Base-by-base conservation (phyloP, 148 eudicot species). In the Amaranthus cruentus region DNA sequence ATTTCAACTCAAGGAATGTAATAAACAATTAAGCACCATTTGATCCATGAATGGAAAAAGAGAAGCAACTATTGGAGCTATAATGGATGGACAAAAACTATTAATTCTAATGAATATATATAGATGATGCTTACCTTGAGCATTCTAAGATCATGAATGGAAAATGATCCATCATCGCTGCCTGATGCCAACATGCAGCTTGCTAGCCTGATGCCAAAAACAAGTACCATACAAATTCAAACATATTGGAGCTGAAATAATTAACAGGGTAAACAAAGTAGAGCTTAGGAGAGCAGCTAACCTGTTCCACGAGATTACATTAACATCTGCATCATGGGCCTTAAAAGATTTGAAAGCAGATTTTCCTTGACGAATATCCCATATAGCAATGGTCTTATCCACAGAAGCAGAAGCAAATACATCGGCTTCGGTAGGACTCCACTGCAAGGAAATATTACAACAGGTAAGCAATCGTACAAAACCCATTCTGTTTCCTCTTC, bases 241-340 rank as follows among this genome's bases (percentile, higher is more conserved):
- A 61, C 44, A 44, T 6, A 15, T 15, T 6, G 47, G 63, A 48
- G 28, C 9, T n/a, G 10, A 70, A 63, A 79, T 4, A 55, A 53
- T 12, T 6, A 50, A 21, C 1, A 44, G 21, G 11, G 6, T 11
- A 49, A 9, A 21, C 10, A 2, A 54, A 13, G 38, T 11, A 68
- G 70, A 68, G 59, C 66, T 2, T 6, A 58, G 42, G 57, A 54
- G 50, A 4, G 13, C 46, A 47, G 51, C 14, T 61, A 71, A 88
- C 99, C 97, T 95, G 87, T 92, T 95, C 99, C 99, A 95, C 68
- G 99, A 88, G 70, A 95, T 86, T 38, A 95, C 99, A 81, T 95
- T 95, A 44, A 95, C 99, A 84, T 95, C 99, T 70, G 97, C 88
- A 69, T 90, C 82, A 79, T 95, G 99, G 69, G 99, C 97, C 77